Percentiles rank a stretch among this genome's conserved stretches.
phyloP scores from a whole-genome alignment of 345 rosid genomes.

The Salix viminalis region DNA sequence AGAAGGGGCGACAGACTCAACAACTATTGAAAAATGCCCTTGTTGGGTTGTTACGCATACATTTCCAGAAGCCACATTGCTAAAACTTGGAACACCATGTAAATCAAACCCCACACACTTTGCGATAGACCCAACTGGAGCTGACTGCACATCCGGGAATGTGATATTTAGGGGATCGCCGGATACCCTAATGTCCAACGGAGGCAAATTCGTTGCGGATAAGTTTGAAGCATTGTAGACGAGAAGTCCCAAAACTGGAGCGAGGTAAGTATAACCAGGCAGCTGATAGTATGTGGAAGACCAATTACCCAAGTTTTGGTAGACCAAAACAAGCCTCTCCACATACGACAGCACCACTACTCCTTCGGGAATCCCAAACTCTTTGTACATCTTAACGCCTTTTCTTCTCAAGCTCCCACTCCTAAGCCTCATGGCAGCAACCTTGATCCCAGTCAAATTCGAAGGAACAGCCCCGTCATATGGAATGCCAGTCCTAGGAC shows the following conservation, averaged over 20 bases:
- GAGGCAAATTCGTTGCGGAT: conserved; percentile 47
- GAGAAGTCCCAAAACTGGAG: conserved; percentile 82
- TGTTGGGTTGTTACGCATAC: conserved; percentile 53
- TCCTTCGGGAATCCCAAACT: conserved; percentile 57
- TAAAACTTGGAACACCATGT: conserved; percentile 50
- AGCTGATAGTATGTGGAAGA: conserved; percentile 61
- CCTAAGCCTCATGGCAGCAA: conserved; percentile 78
- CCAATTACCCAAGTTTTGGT: conserved; percentile 84
- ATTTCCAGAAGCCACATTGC: conserved; percentile 45
- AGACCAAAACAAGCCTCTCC: conserved; percentile 74
- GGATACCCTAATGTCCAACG: conserved; percentile 41
- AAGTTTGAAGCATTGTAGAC: conserved; percentile 73
- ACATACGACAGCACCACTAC: conserved; percentile 55
- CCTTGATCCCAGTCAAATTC: conserved; percentile 61
- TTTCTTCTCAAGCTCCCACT: conserved; percentile 69
- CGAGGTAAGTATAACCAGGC: conserved; percentile 45
- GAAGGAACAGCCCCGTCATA: conserved; percentile 58
- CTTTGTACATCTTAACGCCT: conserved; percentile 50
- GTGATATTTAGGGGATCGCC: conserved; percentile 50
- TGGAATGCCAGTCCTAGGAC: conserved; percentile 65
- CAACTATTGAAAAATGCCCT: conserved; percentile 85
- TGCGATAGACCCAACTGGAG: conserved; percentile 52
- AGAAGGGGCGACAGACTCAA: conserved; percentile 54
- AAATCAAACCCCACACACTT: conserved; percentile 73
- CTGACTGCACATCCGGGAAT: conserved; percentile 48